Base-by-base conservation (phyloP, 352 stramenopile genomes). In the Phytophthora hybrid region DNA sequence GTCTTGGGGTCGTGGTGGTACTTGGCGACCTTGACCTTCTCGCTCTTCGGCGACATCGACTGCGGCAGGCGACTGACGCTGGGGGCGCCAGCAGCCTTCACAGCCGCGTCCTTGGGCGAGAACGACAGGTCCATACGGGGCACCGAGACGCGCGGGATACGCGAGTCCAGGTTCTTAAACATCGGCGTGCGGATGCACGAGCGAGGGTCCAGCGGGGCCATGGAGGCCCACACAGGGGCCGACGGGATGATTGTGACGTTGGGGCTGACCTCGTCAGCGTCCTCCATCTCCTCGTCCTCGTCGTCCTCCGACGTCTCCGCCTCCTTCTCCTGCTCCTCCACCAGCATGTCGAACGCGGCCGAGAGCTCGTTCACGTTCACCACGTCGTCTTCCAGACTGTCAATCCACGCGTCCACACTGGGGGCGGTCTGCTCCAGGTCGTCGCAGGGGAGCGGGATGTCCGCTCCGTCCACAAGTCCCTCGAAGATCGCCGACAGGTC, bases 121-220 rank as follows among this genome's bases (percentile, higher is more conserved):
- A 87, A 89, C 18, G 74, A 84, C 55, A 94, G 68, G 65, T 95
- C 89, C 66, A 95, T 93, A 29, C 88, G 85, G 13, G 89, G 89
- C 34, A 94, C 82, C 49, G 73, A 64, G 49, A 93, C 77, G 54
- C 79, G 77, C 57, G 87, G 87, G 49, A 95, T 94, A 41, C 89
- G 87, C 44, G 89, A 84, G 71, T 95, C 89, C 44, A 94, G 21
- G 66, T 92, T 86, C 81, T 89, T 84, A 52, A 95, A 95, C 66
- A 95, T 78, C 6, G 85, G 72, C 10, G 81, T 93, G 59, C 86
- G 85, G 64, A 95, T 95, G 72, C 82, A 87, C 61, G 84, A 91
- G 46, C 89, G 85, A 61, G 89, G 89, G 62, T 95, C 89, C 59
- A 95, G 68, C 21, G 89, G 86, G 16, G 82, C 86, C 78, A 78